Evolutionary conservation across 345 rosid genomes (phyloP).

Genomic region (Corchorus capsularis): DNA sequence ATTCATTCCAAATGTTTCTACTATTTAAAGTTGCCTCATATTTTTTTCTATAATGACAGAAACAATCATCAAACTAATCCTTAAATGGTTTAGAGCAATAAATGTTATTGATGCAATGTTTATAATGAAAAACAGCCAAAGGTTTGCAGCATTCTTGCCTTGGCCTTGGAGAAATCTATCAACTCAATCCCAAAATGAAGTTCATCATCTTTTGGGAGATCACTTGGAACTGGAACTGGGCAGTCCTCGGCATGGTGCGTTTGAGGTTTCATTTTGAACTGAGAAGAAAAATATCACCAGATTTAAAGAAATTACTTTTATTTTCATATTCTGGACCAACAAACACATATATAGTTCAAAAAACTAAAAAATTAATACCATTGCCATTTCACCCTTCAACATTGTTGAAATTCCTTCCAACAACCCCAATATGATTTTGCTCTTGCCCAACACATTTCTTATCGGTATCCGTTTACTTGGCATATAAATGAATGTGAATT

Average conservation of each 20-base stretch:
- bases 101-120: neutral
- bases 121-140: neutral
- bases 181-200: constrained; percentile 97
- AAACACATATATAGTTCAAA: neutral
- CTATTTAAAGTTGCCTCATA: too few species aligned
- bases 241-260: constrained; percentile 92
- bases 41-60: too few species aligned
- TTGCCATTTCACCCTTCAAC: constrained; percentile 93
- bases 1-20: too few species aligned
- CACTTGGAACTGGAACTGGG: constrained; percentile 66
- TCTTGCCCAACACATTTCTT: constrained; percentile 84
- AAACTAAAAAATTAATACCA: constrained; percentile 50
- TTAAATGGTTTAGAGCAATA: neutral
- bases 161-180: constrained; percentile 77
- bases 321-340: neutral
- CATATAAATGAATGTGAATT: constrained; percentile 15
- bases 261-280: constrained; percentile 96
- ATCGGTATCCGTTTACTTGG: constrained; percentile 77
- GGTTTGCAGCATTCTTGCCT: constrained; percentile 48
- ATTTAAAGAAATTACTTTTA: neutral
- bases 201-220: constrained; percentile 85
- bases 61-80: too few species aligned
- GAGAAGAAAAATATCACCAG: constrained; percentile 25
- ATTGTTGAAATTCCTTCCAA: constrained; percentile 90
- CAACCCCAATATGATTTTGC: constrained; percentile 85